phyloP scores from a whole-genome alignment of 768 basidiomycete genomes.

The Agaricus blazei region DNA sequence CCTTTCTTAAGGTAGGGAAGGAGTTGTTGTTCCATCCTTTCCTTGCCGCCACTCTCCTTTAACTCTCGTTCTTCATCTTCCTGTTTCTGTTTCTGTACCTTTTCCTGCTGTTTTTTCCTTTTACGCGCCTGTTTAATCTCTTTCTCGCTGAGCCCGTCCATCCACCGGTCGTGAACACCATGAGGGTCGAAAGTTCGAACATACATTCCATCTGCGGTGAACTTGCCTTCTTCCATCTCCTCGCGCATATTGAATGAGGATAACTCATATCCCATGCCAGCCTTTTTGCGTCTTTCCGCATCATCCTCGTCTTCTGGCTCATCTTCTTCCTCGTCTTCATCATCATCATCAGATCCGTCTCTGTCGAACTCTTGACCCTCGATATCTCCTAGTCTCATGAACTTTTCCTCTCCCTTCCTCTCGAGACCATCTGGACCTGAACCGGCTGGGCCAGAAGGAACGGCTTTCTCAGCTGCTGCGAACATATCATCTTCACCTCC shows the following conservation, averaged over 20 bases:
- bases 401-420: slow-evolving; percentile 65
- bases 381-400: slow-evolving; percentile 86
- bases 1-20: slow-evolving; percentile 78
- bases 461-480: slow-evolving; percentile 54
- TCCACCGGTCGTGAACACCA: slow-evolving; percentile 92
- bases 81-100: slow-evolving; percentile 61
- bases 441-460: not conserved
- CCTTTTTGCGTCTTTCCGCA: slow-evolving; percentile 66
- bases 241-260: slow-evolving; percentile 99
- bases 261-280: slow-evolving; percentile 89
- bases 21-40: slow-evolving; percentile 59
- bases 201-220: slow-evolving; percentile 89
- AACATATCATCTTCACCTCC: slow-evolving; percentile 78
- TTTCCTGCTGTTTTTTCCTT: slow-evolving; percentile 72
- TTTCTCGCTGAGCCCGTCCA: slow-evolving; percentile 82
- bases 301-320: slow-evolving; percentile 76
- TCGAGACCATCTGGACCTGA: slow-evolving; percentile 18
- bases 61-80: slow-evolving; percentile 73
- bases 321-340: slow-evolving; percentile 37
- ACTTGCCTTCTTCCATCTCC: slow-evolving; percentile 98
- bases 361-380: slow-evolving; percentile 91
- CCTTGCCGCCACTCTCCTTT: slow-evolving; percentile 60
- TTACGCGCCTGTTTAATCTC: slow-evolving; percentile 81
- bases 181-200: slow-evolving; percentile 85
- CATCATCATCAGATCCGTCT: slow-evolving; percentile 25